Conservation (phyloP, 1,284 basidiomycete genomes). For the Phellopilus nigrolimitatus region DNA sequence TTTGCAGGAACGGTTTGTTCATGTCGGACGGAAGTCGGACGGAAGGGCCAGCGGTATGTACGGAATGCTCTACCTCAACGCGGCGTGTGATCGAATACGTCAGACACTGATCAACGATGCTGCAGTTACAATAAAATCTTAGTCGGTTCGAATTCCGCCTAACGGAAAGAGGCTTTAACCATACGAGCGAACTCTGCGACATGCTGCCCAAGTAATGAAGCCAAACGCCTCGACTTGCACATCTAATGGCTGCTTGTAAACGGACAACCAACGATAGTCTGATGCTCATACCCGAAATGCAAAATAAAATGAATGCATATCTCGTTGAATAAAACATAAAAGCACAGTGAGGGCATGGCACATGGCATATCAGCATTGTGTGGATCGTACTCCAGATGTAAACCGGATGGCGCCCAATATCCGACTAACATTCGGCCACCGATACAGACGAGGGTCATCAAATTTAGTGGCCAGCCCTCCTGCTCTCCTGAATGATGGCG, state of each 20-base stretch:
- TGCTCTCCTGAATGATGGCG: conserved; percentile 87
- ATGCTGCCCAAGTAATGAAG: too few relatives aligned
- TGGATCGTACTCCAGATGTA: too few relatives aligned
- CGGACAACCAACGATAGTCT: too few relatives aligned
- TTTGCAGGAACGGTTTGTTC: neutral
- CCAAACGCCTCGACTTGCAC: too few relatives aligned
- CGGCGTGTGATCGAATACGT: neutral
- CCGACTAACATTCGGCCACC: neutral
- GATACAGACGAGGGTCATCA: neutral
- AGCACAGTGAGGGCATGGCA: conserved; percentile 9
- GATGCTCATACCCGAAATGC: neutral
- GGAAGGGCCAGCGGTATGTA: neutral
- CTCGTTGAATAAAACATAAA: conserved; percentile 9
- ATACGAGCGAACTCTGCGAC: too few relatives aligned
- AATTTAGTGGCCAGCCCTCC: conserved; percentile 64
- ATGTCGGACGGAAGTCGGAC: conserved; percentile 6
- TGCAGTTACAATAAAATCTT: neutral
- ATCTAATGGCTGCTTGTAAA: too few relatives aligned
- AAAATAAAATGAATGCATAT: neutral
- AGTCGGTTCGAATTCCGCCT: neutral
- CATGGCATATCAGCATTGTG: conserved; percentile 1
- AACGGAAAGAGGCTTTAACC: too few relatives aligned
- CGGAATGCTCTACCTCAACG: neutral
- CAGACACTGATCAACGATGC: neutral
- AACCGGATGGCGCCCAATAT: too few relatives aligned